Percentiles rank a stretch among this genome's conserved stretches.
phyloP scores from a whole-genome alignment of 2,329 filamentous ascomycete genomes.

The Daldinia sp. region DNA sequence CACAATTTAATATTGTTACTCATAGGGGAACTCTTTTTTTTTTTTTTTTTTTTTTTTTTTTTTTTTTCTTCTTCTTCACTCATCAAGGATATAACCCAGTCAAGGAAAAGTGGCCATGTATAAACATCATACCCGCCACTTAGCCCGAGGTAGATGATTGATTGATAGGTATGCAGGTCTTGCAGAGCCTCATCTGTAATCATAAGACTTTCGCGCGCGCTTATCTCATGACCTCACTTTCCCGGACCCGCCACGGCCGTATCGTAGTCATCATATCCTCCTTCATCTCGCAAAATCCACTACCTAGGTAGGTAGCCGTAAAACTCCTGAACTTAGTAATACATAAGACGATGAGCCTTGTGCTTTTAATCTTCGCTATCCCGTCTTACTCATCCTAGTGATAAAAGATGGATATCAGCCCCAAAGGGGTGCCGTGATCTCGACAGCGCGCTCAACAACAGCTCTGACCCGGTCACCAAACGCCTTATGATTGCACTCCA shows the following conservation, averaged over 20 bases:
- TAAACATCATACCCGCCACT: not conserved
- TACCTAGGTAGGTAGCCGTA: not conserved
- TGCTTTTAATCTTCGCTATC: constrained; percentile 4
- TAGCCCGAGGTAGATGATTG: too few relatives aligned
- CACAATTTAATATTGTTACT: not conserved
- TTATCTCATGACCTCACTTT: constrained; percentile 14
- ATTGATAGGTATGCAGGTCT: not conserved
- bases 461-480: constrained; percentile 87
- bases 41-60: too few relatives aligned
- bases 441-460: constrained; percentile 89
- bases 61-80: not conserved
- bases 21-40: not conserved
- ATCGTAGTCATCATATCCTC: not conserved
- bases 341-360: not conserved
- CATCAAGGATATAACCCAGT: not conserved
- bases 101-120: not conserved
- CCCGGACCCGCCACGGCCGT: constrained; percentile 5
- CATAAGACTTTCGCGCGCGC: constrained; percentile 13
- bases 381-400: constrained; percentile 1
- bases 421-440: constrained; percentile 84
- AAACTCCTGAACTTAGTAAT: constrained; percentile 13
- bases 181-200: constrained; percentile 17
- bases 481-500: constrained; percentile 84
- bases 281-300: not conserved
- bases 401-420: constrained; percentile 51